These are phyloP conservation scores for Mycena sanguinolenta DNA, from an alignment of 768 basidiomycete species.

Conservation along the genomic window DNA sequence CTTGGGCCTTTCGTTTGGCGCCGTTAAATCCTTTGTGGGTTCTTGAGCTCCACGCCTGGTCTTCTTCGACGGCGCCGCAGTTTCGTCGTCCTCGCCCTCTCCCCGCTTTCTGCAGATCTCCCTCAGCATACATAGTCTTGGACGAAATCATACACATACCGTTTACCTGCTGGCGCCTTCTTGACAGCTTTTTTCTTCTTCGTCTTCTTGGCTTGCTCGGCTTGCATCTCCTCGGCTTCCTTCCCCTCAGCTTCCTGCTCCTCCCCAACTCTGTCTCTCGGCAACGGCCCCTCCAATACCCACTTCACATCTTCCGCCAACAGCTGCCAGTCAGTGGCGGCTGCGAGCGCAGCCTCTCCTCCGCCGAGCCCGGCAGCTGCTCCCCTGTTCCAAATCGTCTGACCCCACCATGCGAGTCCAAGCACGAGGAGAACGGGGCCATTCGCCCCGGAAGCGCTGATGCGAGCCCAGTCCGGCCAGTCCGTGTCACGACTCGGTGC, in stretches of 20 bases:
- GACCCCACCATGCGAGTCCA: conserved; percentile 10
- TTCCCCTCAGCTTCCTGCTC: not conserved
- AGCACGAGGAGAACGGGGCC: not conserved
- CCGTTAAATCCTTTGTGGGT: no score
- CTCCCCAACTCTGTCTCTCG: not conserved
- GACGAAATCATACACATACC: not conserved
- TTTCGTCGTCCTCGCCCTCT: not conserved
- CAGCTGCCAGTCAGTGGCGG: not conserved
- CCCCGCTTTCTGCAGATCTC: not conserved
- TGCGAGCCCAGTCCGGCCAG: not conserved
- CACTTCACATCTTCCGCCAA: not conserved
- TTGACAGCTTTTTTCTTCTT: not conserved
- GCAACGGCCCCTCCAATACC: not conserved
- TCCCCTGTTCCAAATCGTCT: not conserved
- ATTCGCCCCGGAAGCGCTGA: not conserved
- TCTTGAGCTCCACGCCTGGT: no score
- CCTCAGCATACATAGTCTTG: not conserved
- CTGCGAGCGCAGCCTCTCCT: not conserved
- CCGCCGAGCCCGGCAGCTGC: not conserved
- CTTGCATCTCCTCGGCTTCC: not conserved
- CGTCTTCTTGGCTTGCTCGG: not conserved
- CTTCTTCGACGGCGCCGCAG: no score
- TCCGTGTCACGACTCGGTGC: no score
- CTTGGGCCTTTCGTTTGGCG: no score
- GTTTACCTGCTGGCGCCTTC: not conserved